Evolutionary conservation across 176 grass and related monocot species (phyloP).

Genomic region (Aegilops bicornis): DNA sequence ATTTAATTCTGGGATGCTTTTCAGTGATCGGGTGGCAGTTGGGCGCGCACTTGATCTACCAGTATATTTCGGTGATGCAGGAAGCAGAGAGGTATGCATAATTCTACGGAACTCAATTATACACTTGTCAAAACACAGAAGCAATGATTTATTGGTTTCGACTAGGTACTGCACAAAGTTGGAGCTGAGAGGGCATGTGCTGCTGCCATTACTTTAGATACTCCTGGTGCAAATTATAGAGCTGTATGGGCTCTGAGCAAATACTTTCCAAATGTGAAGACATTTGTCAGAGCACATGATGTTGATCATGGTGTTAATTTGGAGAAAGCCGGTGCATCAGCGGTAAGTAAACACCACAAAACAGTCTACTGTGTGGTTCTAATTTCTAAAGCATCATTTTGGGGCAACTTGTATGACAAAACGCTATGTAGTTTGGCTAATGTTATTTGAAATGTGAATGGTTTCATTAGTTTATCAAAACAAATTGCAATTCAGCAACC

Average conservation of each 20-base stretch:
- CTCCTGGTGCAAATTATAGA: constrained; percentile 97
- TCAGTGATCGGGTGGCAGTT: constrained; percentile 88
- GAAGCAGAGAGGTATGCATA: constrained; percentile 83
- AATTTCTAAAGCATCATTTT: not conserved
- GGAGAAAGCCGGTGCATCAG: constrained; percentile 95
- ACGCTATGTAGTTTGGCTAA: not conserved
- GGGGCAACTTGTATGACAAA: not conserved
- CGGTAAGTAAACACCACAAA: constrained; percentile 59
- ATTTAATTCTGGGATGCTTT: constrained; percentile 35
- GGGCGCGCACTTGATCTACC: constrained; percentile 94
- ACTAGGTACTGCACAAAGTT: constrained; percentile 97
- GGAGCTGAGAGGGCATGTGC: constrained; percentile 96
- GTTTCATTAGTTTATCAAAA: constrained; percentile 9
- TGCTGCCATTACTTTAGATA: constrained; percentile 98
- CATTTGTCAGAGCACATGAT: constrained; percentile 98
- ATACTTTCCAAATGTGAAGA: constrained; percentile 97
- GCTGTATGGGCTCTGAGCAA: constrained; percentile 97
- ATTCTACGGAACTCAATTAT: not conserved
- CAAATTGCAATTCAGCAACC: constrained; percentile 2
- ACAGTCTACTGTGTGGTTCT: not conserved
- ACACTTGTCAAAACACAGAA: constrained; percentile 10
- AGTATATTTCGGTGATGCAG: constrained; percentile 97
- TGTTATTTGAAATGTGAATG: not conserved
- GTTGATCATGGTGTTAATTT: constrained; percentile 98
- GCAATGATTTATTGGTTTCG: constrained; percentile 13